Evolutionary conservation across 345 rosid genomes (phyloP), one percentile per base, ranked within the genome.

Genomic region (Euphorbia pulcherrima): DNA sequence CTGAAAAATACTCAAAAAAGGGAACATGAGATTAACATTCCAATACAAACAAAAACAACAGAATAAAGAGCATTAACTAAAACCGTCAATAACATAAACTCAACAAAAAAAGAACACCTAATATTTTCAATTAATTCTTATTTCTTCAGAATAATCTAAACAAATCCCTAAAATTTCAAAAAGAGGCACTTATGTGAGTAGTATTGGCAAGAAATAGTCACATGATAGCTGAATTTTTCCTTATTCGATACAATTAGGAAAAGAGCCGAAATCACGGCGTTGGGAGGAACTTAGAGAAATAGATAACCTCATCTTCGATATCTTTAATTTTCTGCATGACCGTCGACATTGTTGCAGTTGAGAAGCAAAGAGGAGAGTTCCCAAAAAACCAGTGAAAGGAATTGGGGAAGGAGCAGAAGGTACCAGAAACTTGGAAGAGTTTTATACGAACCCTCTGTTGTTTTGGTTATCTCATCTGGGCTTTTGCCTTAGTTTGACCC

Each of bases 241-340:
- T 23, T 10, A n/a, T n/a, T n/a, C n/a, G n/a, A n/a, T n/a, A n/a
- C n/a, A n/a, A n/a, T n/a, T 9, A 1, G 6, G 28, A 16, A 58
- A 58, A 6, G 20, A 17, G 37, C 23, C 10, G 10, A 35, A n/a
- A 37, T 37, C 37, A 3, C 24, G 8, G 47, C 24, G 5, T 37
- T 60, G 4, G 11, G 40, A 60, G 40, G 30, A 48, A 52, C 35
- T 4, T 21, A 64, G 8, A 1, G 18, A 47, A 17, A 48, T 48
- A 7, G 68, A 52, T 57, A 65, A 85, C 96, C 88, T 89, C 92
- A 86, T 89, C 96, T 83, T 89, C 96, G 76, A 89, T 89, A 77
- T 89, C 96, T 77, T 89, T 89, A 86, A 89, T 89, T 73, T 89
- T 89, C 81, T 80, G 85, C 96, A 89, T 89, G 62, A 89, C 89